Evolutionary conservation across 179 eudicot genomes (phyloP), one percentile per base, ranked within the genome.

Genomic region (Beta corolliflora): DNA sequence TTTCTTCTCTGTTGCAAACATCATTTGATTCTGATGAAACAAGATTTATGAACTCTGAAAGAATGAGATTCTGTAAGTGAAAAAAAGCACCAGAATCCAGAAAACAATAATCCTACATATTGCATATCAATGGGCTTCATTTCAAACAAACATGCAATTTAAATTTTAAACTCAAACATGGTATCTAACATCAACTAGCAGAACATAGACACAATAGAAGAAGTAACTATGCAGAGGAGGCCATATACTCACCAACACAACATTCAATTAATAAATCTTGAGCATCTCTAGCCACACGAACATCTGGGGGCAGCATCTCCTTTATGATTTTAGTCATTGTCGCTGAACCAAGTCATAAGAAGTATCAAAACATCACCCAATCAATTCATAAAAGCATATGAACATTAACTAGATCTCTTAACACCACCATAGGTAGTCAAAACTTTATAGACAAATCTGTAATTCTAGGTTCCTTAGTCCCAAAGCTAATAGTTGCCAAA

Each of bases 251-350:
- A 96, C 99, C 99, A 63, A 96, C 99, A 79, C 99, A 96, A 80
- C 99, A 96, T 79, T 96, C 98, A 83, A 96, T 94, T 78, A 96
- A 71, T 77, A 96, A 93, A 88, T 96, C 98, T 84, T 96, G 98
- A 52, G 98, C 89, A 86, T 96, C 99, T 90, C 99, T 92, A 16
- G 99, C 99, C 29, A 96, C 99, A 76, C 97, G 97, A 55, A 94
- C 98, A 87, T 96, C 99, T 23, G 98, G 96, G 67, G 99, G 99
- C 87, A 96, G 78, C 99, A 96, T 96, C 90, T 96, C 98, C 86
- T 96, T 96, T 75, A 96, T 96, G 52, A 96, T 96, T 81, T 96
- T 96, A 14, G 98, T 94, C 98, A 96, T 96, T 46, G 99, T 96
- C 2, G 99, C 99, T 92, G 93, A 75, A 87, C 77, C 60, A 84